Conservation (phyloP, 106 monocot species). For the Dioscorea alata region DNA sequence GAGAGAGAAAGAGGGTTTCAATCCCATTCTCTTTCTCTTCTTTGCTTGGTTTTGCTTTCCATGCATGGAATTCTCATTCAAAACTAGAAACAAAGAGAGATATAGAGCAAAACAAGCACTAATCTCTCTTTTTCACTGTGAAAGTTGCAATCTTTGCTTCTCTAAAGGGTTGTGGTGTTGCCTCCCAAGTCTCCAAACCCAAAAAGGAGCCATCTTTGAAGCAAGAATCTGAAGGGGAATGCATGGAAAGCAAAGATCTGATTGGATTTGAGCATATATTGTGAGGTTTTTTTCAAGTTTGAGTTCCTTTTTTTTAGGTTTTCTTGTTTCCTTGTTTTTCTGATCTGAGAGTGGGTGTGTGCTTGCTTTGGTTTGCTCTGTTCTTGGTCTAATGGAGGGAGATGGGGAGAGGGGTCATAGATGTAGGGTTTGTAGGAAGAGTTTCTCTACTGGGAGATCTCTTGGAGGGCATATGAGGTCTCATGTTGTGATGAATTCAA, state of each 20-base stretch:
- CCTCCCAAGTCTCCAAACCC: not conserved
- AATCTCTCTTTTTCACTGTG: not conserved
- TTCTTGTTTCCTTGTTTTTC: not conserved
- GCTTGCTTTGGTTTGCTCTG: not conserved
- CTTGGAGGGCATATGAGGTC: conserved; percentile 61
- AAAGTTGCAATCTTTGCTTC: not conserved
- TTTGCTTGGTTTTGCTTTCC: conserved; percentile 14
- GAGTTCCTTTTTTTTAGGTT: not conserved
- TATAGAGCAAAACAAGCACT: not conserved
- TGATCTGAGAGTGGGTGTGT: not conserved
- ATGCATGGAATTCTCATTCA: conserved; percentile 22
- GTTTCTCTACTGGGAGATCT: conserved; percentile 35
- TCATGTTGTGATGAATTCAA: conserved; percentile 8
- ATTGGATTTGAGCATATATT: not conserved
- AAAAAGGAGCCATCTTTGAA: too few species aligned
- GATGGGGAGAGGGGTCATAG: conserved; percentile 17
- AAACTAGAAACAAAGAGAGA: not conserved
- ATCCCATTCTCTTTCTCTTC: not conserved
- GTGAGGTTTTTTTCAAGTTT: not conserved
- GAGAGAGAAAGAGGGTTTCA: too few species aligned
- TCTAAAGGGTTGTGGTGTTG: not conserved
- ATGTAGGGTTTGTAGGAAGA: conserved; percentile 35
- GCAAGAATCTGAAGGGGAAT: too few species aligned
- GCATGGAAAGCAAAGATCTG: not conserved
- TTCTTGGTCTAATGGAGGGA: conserved; percentile 7